Evolutionary conservation across 106 monocot genomes (phyloP).

Genomic region (Acorus gramineus): DNA sequence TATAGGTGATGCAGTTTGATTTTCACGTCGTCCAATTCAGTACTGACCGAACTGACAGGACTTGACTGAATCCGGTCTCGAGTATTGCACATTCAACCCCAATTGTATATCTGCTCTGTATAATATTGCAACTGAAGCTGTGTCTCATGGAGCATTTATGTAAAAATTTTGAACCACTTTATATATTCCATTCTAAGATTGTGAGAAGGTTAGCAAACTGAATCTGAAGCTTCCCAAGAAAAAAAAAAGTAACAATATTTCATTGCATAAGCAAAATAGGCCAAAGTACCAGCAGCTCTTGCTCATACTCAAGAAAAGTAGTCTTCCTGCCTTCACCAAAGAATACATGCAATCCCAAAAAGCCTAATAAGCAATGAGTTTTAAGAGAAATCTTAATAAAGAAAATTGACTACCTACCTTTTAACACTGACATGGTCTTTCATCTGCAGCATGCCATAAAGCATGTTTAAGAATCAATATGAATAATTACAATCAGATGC

Average conservation of each 20-base stretch:
- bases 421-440: constrained; percentile 75
- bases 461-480: too few relatives aligned
- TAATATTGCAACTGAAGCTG: constrained; percentile 82
- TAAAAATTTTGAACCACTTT: too few relatives aligned
- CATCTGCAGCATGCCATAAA: constrained; percentile 96
- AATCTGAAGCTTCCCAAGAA: too few relatives aligned
- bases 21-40: too few relatives aligned
- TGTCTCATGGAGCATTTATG: constrained; percentile 78
- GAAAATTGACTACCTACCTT: constrained; percentile 39
- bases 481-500: too few relatives aligned
- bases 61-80: constrained; percentile 19
- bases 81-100: constrained; percentile 83
- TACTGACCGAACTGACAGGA: too few relatives aligned
- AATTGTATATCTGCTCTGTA: constrained; percentile 60
- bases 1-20: too few relatives aligned
- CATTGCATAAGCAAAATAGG: too few relatives aligned
- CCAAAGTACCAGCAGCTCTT: constrained; percentile 64
- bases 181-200: too few relatives aligned
- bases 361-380: too few relatives aligned
- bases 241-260: too few relatives aligned
- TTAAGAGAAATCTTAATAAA: background rate
- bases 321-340: constrained; percentile 56
- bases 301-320: constrained; percentile 54
- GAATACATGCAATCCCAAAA: constrained; percentile 60
- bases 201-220: background rate